These are phyloP conservation scores for Chlorociboria aeruginascens DNA, from an alignment of 495 filamentous ascomycete genomes.

Conservation along the genomic window DNA sequence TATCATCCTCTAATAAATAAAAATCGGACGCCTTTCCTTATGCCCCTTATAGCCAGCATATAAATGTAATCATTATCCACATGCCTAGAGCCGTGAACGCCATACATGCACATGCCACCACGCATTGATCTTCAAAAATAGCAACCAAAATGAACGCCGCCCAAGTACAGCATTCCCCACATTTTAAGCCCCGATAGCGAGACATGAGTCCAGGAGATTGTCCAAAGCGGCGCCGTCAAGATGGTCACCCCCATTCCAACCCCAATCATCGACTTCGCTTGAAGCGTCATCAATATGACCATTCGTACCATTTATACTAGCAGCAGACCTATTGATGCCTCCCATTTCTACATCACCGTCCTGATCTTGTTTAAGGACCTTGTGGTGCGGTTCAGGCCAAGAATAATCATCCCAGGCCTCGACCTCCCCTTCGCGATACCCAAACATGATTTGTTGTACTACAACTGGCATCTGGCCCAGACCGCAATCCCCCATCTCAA, in stretches of 20 bases:
- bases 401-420: slow-evolving; percentile 45
- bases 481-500: slow-evolving; percentile 61
- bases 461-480: slow-evolving; percentile 69
- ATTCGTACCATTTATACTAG: slow-evolving; percentile 22
- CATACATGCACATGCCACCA: not conserved
- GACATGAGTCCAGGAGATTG: slow-evolving; percentile 50
- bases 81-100: not conserved
- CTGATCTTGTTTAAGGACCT: slow-evolving; percentile 18
- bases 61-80: not conserved
- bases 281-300: slow-evolving; percentile 27
- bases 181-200: slow-evolving; percentile 10
- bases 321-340: slow-evolving; percentile 17
- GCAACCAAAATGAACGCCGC: slow-evolving; percentile 7
- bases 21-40: slow-evolving; percentile 1
- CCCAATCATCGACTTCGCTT: slow-evolving; percentile 46
- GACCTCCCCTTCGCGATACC: slow-evolving; percentile 65
- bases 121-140: slow-evolving; percentile 1
- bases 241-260: slow-evolving; percentile 61
- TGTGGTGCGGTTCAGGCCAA: slow-evolving; percentile 25
- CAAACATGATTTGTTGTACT: slow-evolving; percentile 55
- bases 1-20: slow-evolving; percentile 2
- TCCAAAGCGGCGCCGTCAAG: slow-evolving; percentile 53
- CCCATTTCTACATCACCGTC: slow-evolving; percentile 20
- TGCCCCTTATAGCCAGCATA: not conserved
- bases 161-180: not conserved